These are phyloP conservation scores for Elasticomyces elasticus DNA, from an alignment of 495 filamentous ascomycete genomes.

Conservation along the genomic window DNA sequence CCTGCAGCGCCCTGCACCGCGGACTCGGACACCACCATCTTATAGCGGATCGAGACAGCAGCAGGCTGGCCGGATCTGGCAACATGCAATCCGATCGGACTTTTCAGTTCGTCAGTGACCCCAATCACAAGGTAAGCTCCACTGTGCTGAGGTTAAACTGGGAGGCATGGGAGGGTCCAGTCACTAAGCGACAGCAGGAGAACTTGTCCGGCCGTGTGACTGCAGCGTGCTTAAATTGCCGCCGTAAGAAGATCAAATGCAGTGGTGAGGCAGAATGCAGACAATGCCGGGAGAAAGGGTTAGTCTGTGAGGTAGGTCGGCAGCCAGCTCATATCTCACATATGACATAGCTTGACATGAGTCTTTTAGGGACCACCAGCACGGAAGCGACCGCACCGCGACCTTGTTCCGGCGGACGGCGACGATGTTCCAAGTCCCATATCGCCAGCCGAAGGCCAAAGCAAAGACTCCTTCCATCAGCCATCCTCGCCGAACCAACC, in stretches of 20 bases:
- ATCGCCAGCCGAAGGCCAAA: too few species aligned
- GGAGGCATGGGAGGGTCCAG: too few species aligned
- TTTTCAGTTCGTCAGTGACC: background rate
- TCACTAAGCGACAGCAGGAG: background rate
- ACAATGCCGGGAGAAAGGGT: conserved; percentile 1
- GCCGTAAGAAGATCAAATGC: conserved; percentile 1
- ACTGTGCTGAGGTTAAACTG: too few species aligned
- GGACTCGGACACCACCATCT: too few species aligned
- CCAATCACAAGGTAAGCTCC: background rate
- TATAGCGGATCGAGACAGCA: too few species aligned
- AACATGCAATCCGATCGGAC: background rate
- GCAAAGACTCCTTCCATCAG: too few species aligned
- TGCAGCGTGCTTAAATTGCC: background rate
- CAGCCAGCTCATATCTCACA: background rate
- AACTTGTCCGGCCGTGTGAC: conserved; percentile 1
- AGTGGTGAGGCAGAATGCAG: background rate
- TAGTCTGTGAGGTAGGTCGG: background rate
- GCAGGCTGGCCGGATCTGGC: too few species aligned
- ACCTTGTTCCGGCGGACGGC: too few species aligned
- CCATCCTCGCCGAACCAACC: too few species aligned
- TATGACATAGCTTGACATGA: background rate
- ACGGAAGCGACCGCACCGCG: background rate
- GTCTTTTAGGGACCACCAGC: background rate
- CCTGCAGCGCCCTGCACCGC: too few species aligned
- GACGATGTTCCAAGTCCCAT: too few species aligned